Evolutionary conservation across 2,329 filamentous ascomycete genomes (phyloP).

Genomic region (Cercospora sojina): DNA sequence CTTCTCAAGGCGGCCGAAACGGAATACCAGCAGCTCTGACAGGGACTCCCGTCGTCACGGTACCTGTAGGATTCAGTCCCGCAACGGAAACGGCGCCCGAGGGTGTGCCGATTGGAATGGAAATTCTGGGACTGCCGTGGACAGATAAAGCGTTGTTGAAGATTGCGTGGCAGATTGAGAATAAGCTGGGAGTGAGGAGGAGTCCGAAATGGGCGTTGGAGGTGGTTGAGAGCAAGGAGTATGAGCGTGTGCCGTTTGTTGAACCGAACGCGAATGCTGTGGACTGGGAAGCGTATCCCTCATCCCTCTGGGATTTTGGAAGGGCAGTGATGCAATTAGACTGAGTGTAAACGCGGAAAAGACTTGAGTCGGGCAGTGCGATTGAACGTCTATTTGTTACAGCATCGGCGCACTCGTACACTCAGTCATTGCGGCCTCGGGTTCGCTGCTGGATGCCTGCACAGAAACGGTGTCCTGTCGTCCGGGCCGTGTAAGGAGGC

Average conservation of each 20-base stretch:
- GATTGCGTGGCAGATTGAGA: slow-evolving; percentile 55
- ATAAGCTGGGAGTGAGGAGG: slow-evolving; percentile 45
- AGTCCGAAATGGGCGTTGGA: slow-evolving; percentile 49
- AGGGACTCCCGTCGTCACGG: slow-evolving; percentile 53
- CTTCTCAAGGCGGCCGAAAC: slow-evolving; percentile 60
- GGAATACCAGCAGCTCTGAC: slow-evolving; percentile 57
- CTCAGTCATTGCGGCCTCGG: no score
- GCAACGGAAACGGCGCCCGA: slow-evolving; percentile 51
- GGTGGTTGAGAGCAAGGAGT: slow-evolving; percentile 42
- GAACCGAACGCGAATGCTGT: slow-evolving; percentile 47
- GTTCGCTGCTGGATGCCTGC: not conserved
- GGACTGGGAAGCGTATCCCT: slow-evolving; percentile 46
- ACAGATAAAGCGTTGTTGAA: slow-evolving; percentile 55
- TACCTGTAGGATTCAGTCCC: slow-evolving; percentile 56
- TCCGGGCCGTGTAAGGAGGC: no score
- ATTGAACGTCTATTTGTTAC: no score
- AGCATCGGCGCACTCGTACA: no score
- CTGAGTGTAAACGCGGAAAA: not conserved
- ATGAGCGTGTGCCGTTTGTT: slow-evolving; percentile 48
- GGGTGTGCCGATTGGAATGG: slow-evolving; percentile 64
- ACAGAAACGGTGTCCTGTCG: not conserved
- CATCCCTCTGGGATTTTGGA: slow-evolving; percentile 49
- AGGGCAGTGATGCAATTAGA: not conserved
- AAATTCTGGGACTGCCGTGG: slow-evolving; percentile 60
- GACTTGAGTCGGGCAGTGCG: no score